Conservation (phyloP, 108 stramenopile species). For the Fistulifera pelliculosa region DNA sequence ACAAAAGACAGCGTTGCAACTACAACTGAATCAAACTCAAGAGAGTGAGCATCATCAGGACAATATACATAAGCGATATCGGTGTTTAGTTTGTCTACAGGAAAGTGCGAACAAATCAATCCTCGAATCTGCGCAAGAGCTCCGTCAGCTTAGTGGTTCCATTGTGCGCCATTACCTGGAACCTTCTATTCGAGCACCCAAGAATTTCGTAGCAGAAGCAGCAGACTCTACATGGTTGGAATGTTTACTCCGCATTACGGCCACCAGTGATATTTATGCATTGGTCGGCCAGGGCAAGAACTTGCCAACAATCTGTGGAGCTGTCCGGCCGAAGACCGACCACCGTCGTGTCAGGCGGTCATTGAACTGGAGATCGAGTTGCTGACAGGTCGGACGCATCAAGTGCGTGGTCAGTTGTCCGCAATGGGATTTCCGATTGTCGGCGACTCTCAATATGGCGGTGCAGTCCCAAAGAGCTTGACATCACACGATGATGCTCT, state of each 20-base stretch:
- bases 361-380: slow-evolving; percentile 63
- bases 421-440: slow-evolving; percentile 69
- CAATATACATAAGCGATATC: slow-evolving; percentile 61
- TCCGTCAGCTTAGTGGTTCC: slow-evolving; percentile 1
- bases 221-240: slow-evolving; percentile 47
- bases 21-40: neutral
- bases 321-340: slow-evolving; percentile 13
- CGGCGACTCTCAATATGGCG: slow-evolving; percentile 75
- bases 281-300: slow-evolving; percentile 24
- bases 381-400: slow-evolving; percentile 80
- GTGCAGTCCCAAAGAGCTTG: slow-evolving; percentile 32
- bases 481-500: neutral
- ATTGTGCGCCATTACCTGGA: slow-evolving; percentile 66
- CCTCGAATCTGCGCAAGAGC: neutral
- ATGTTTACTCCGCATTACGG: slow-evolving; percentile 52
- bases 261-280: slow-evolving; percentile 33
- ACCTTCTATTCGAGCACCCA: slow-evolving; percentile 60
- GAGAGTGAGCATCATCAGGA: slow-evolving; percentile 11
- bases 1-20: slow-evolving; percentile 32
- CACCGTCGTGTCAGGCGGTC: slow-evolving; percentile 41
- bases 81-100: slow-evolving; percentile 63
- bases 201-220: slow-evolving; percentile 29
- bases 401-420: slow-evolving; percentile 80
- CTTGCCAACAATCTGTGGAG: slow-evolving; percentile 10
- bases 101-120: neutral